phyloP scores from a whole-genome alignment of 768 basidiomycete species.

The Cyathus striatus region DNA sequence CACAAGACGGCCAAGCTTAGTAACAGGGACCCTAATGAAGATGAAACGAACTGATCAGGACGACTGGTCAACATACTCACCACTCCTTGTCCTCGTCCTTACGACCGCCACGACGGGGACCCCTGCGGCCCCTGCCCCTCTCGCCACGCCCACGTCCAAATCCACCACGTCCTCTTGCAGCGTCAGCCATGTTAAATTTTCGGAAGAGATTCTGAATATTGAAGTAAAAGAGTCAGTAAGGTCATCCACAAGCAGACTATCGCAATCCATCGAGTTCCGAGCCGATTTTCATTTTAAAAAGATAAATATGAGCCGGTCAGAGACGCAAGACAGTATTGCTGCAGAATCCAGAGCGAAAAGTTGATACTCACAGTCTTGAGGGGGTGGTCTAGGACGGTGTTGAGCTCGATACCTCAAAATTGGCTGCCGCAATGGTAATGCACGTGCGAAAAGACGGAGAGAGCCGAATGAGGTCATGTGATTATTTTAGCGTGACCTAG shows the following conservation, averaged over 20 bases:
- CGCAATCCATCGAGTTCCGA: conserved; percentile 43
- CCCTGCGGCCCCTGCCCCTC: conserved; percentile 82
- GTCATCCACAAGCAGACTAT: conserved; percentile 34
- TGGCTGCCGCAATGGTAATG: conserved; percentile 9
- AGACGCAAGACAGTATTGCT: conserved; percentile 2
- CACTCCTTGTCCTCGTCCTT: conserved; percentile 99
- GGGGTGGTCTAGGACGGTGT: conserved; percentile 32
- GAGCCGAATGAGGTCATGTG: too few species aligned
- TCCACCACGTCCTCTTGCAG: conserved; percentile 64
- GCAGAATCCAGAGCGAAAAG: conserved; percentile 6
- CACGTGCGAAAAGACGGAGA: too few species aligned
- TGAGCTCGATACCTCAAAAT: conserved; percentile 17
- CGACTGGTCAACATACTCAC: conserved; percentile 35
- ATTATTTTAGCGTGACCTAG: too few species aligned
- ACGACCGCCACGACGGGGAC: conserved; percentile 92
- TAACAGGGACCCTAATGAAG: conserved; percentile 84
- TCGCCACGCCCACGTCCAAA: conserved; percentile 91
- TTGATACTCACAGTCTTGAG: conserved; percentile 33
- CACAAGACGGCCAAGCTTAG: conserved; percentile 97
- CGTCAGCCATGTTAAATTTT: conserved; percentile 69
- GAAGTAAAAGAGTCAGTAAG: conserved; percentile 4
- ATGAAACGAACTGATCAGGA: conserved; percentile 1
- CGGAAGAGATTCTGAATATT: neutral
- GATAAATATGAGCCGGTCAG: neutral
- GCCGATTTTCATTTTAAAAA: conserved; percentile 10